Conservation (phyloP, 768 basidiomycete genomes). For the Pleurotus eryngii region DNA sequence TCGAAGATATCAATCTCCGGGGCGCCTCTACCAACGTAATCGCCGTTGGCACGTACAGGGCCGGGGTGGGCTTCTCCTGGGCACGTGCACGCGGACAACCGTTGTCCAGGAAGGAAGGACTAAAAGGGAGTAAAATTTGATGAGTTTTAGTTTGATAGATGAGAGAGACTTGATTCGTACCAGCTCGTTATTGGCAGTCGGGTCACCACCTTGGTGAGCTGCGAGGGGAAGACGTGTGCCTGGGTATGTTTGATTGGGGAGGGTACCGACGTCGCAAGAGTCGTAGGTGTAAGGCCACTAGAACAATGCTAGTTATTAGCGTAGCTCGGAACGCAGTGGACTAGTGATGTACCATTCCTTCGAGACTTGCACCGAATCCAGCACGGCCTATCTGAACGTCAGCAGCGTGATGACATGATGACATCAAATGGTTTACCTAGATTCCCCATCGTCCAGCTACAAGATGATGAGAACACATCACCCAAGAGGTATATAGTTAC, state of each 20-base stretch:
- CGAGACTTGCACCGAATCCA: constrained; percentile 65
- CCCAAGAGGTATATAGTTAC: constrained; percentile 3
- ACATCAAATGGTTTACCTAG: constrained; percentile 39
- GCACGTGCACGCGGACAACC: constrained; percentile 38
- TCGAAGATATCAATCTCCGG: constrained; percentile 76
- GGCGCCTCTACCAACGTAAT: constrained; percentile 60
- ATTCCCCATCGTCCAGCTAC: constrained; percentile 45
- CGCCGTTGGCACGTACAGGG: constrained; percentile 41
- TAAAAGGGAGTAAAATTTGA: constrained; percentile 10
- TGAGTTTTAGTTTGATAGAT: background rate
- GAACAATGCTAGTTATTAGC: background rate
- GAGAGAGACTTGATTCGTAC: constrained; percentile 15
- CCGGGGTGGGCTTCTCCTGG: constrained; percentile 42
- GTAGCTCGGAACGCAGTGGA: no score
- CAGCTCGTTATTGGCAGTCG: constrained; percentile 33
- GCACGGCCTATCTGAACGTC: constrained; percentile 50
- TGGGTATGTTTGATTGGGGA: constrained; percentile 71
- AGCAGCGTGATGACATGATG: constrained; percentile 26
- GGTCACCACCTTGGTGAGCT: constrained; percentile 39
- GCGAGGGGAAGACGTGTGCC: constrained; percentile 45
- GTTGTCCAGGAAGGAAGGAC: constrained; percentile 72
- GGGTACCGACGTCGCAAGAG: constrained; percentile 76
- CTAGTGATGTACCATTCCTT: constrained; percentile 48
- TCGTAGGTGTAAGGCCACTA: constrained; percentile 71
- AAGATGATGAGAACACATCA: background rate